Evolutionary conservation across 805 yeast species (phyloP), one percentile per base, ranked within the genome.

Genomic region (Metschnikowia amazonensis): DNA sequence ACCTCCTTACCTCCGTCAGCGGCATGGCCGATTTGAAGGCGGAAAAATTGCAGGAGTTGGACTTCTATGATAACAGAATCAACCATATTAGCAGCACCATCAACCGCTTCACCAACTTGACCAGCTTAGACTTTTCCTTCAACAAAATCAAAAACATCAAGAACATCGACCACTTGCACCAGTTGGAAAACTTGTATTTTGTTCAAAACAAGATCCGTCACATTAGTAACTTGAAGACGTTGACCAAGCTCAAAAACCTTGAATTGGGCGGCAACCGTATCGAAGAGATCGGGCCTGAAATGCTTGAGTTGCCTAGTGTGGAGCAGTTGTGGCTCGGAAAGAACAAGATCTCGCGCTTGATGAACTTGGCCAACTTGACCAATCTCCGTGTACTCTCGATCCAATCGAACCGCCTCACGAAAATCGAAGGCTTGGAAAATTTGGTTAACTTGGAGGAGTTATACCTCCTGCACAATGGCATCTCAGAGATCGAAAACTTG

Each of bases 191-290:
- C 50, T 60, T 94, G 35, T 94, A 81, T 60, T 81, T 94, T 65
- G 96, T 95, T 32, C 97, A 92, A 60, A 94, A 94, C 65, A 85
- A 80, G 58, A 88, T 94, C 44, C 64, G 76, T 13, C 82, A 78
- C 47, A 88, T 94, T 53, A 82, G 81, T 53, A 82, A 83, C 54
- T 53, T 92, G 40, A 79, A 78, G 11, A 71, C 74, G 1, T 70
- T 89, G 46, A 64, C 62, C 1, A 71, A 78, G 16, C 65, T 94
- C 51, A 76, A 67, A 43, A 86, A 84, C 53, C 68, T 94, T 44
- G 99, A 94, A 65, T 72, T 94, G 33, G 99, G 98, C 10, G 99
- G 97, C 20, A 94, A 94, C 65, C 74, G 80, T 47, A 76, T 89
- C 37, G 74, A 78, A 36, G 63, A 57, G 33, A 80, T 86, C 36